phyloP scores from a whole-genome alignment of 2,329 filamentous ascomycete species.

The Leptographium procerum region DNA sequence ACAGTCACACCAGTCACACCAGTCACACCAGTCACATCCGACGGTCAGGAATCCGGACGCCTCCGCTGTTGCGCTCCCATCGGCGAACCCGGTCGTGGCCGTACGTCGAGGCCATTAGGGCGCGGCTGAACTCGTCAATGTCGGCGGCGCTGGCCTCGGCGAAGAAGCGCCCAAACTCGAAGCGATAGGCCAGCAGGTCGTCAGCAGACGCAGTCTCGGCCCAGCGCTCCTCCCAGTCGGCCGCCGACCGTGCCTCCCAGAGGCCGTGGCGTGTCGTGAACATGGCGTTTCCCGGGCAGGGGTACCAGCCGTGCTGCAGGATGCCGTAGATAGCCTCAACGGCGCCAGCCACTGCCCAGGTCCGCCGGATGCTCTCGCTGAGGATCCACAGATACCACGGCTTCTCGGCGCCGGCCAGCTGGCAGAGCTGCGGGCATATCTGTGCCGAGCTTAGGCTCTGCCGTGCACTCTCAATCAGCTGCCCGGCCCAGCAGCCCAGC shows the following conservation, averaged over 20 bases:
- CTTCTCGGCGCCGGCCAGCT: neutral
- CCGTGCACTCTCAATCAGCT: neutral
- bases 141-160: slow-evolving; percentile 3
- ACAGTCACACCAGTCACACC: too few relatives aligned
- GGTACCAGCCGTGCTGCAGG: slow-evolving; percentile 13
- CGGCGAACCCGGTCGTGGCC: slow-evolving; percentile 8
- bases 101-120: slow-evolving; percentile 9
- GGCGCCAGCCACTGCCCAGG: slow-evolving; percentile 14
- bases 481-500: neutral
- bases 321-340: slow-evolving; percentile 14
- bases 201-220: neutral
- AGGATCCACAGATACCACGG: slow-evolving; percentile 20
- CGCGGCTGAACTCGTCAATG: slow-evolving; percentile 12
- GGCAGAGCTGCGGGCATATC: too few relatives aligned
- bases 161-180: slow-evolving; percentile 7
- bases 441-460: neutral
- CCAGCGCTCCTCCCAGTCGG: slow-evolving; percentile 13
- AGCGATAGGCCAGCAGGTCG: slow-evolving; percentile 1
- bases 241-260: slow-evolving; percentile 17
- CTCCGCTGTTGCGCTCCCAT: neutral
- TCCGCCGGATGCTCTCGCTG: slow-evolving; percentile 21
- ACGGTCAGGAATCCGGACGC: too few relatives aligned
- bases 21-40: too few relatives aligned
- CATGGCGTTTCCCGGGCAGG: slow-evolving; percentile 16
- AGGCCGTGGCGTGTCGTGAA: slow-evolving; percentile 16